Conservation (phyloP, 2,329 filamentous ascomycete genomes). For the Aureobasidium uvarum region DNA sequence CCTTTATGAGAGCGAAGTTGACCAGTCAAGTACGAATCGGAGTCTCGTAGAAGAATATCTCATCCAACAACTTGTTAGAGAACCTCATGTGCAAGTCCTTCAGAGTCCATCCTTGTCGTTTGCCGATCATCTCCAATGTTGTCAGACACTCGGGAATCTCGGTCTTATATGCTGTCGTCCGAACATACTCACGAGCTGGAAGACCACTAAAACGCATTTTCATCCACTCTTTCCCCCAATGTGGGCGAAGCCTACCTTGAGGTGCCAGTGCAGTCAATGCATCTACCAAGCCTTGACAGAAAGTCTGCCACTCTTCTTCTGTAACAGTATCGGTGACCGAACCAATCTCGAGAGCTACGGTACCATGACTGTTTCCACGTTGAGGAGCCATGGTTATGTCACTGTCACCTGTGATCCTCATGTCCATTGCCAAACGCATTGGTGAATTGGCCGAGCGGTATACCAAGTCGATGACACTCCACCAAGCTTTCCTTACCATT, state of each 20-base stretch:
- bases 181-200: constrained; percentile 39
- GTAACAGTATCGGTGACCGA: constrained; percentile 42
- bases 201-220: constrained; percentile 9
- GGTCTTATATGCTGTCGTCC: constrained; percentile 43
- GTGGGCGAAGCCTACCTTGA: constrained; percentile 39
- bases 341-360: constrained; percentile 43
- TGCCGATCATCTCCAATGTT: constrained; percentile 41
- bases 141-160: constrained; percentile 43
- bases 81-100: constrained; percentile 43
- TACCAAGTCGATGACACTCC: constrained; percentile 49
- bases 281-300: constrained; percentile 45
- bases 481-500: constrained; percentile 50
- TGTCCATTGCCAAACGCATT: constrained; percentile 21
- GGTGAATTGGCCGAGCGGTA: constrained; percentile 37
- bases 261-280: constrained; percentile 36
- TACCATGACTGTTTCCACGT: constrained; percentile 44
- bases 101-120: constrained; percentile 43
- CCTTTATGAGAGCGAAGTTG: background rate
- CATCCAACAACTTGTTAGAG: constrained; percentile 46
- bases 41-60: constrained; percentile 29
- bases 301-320: constrained; percentile 42
- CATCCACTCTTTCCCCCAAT: constrained; percentile 48
- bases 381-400: constrained; percentile 49
- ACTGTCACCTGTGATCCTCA: constrained; percentile 36
- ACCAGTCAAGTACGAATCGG: background rate